Base-by-base conservation (phyloP, 1,284 basidiomycete genomes). In the Rhodotorula sp. region DNA sequence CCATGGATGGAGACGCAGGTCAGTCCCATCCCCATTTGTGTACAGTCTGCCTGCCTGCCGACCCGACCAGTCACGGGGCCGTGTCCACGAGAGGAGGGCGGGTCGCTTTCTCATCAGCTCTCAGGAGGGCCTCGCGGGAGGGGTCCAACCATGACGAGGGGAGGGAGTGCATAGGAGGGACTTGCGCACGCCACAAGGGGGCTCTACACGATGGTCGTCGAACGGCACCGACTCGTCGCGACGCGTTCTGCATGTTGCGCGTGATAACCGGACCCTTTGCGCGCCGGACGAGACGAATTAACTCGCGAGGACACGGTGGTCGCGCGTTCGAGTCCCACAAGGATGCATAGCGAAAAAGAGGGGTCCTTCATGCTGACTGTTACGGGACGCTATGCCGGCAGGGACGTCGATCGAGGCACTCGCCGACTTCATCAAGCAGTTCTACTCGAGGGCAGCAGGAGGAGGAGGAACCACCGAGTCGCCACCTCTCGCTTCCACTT, bases 1-100 rank as follows among this genome's bases (percentile, higher is more conserved):
- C 90, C 14, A 91, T 91, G 79, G 90, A 92, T 73, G 90, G 91
- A n/a, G 90, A 91, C 79, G 84, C 89, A 48, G 89, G 89, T 90
- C 79, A n/a, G 56, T 7, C n/a, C 8, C 26, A 84, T 48, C 67
- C 34, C 34, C n/a, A 29, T 39, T 43, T 43, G 39, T 10, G 39
- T 76, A 52, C 23, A 4, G n/a, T 52, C 60, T 21, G 20, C 39
- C 5, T 43, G 46, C 15, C n/a, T 29, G 29, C 29, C 29, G 29
- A 29, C 29, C 49, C 16, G 15, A 21, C 59, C 5, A 20, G 14
- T 14, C 15, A 23, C 34, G 18, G 12, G 39, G 39, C 58, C 15
- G 43, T 59, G 58, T 43, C 43, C 23, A 3, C 34, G 23, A 18
- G 3, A 29, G 7, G 15, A 2, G 16, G 6, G 57, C 5, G 46